Percentiles rank a stretch among this genome's conserved stretches.
Conservation (phyloP, 2,329 filamentous ascomycete species). For the Hymenoscyphus repandus region DNA sequence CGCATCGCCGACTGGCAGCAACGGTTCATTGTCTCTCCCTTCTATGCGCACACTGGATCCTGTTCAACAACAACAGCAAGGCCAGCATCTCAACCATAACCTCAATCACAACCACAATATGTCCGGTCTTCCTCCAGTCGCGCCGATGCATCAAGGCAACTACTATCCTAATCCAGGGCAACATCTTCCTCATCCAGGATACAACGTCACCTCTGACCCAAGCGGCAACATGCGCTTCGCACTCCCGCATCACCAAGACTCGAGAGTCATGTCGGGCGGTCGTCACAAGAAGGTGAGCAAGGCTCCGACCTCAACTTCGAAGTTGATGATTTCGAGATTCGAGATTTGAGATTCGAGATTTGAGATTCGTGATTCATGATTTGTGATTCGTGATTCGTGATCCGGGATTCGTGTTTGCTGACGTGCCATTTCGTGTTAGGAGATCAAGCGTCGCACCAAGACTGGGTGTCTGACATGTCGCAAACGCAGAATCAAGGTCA, state of each 20-base stretch:
- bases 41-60: constrained; percentile 45
- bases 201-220: constrained; percentile 41
- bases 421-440: constrained; percentile 37
- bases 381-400: no score
- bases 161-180: constrained; percentile 43
- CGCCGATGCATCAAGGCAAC: constrained; percentile 36
- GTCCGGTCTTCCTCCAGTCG: constrained; percentile 48
- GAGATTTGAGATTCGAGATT: no score
- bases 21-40: constrained; percentile 43
- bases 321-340: constrained; percentile 1
- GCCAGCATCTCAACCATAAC: constrained; percentile 28
- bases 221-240: constrained; percentile 47
- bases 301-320: constrained; percentile 7
- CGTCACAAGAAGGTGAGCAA: constrained; percentile 49
- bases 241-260: constrained; percentile 43
- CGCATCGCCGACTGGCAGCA: constrained; percentile 38
- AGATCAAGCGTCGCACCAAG: constrained; percentile 72
- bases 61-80: constrained; percentile 27
- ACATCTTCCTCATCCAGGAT: constrained; percentile 39
- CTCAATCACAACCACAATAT: constrained; percentile 40
- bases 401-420: no score
- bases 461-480: constrained; percentile 64
- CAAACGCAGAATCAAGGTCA: constrained; percentile 69
- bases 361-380: no score
- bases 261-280: constrained; percentile 53